These are phyloP conservation scores for Candida montana DNA, from an alignment of 805 yeast species.

Conservation along the genomic window DNA sequence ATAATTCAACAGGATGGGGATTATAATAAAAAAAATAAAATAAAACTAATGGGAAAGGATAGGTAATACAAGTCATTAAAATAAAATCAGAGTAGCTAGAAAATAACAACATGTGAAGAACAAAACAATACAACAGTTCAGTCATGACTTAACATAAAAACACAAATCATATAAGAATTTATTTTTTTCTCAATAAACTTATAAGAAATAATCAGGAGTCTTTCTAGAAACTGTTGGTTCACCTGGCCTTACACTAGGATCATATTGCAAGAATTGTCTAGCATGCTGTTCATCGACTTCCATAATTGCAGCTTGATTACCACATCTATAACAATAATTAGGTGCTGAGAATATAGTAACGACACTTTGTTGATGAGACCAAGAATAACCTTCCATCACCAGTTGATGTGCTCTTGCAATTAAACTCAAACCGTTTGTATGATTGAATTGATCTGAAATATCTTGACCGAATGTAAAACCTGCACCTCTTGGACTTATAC, in stretches of 20 bases:
- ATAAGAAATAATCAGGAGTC: slow-evolving; percentile 88
- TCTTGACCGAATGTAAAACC: slow-evolving; percentile 98
- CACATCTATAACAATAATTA: slow-evolving; percentile 95
- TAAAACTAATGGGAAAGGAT: background rate
- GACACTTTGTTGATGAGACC: slow-evolving; percentile 92
- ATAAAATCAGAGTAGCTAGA: background rate
- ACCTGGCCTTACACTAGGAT: slow-evolving; percentile 94
- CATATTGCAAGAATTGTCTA: slow-evolving; percentile 90
- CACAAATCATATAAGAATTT: too few species aligned
- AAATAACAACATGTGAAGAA: background rate
- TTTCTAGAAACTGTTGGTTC: slow-evolving; percentile 96
- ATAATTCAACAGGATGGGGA: background rate
- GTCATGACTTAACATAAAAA: too few species aligned
- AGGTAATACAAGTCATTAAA: background rate
- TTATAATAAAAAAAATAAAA: background rate
- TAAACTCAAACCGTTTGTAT: slow-evolving; percentile 75
- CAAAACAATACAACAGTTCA: too few species aligned
- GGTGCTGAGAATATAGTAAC: slow-evolving; percentile 96
- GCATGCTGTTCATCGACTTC: slow-evolving; percentile 93
- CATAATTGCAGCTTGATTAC: slow-evolving; percentile 97
- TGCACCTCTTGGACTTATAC: slow-evolving; percentile 96
- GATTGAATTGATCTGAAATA: slow-evolving; percentile 89
- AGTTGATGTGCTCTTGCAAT: slow-evolving; percentile 95
- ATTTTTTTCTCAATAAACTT: background rate
- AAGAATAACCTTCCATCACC: slow-evolving; percentile 95